Base-by-base conservation (phyloP, 768 basidiomycete genomes). In the Dacryopinax spathularia region DNA sequence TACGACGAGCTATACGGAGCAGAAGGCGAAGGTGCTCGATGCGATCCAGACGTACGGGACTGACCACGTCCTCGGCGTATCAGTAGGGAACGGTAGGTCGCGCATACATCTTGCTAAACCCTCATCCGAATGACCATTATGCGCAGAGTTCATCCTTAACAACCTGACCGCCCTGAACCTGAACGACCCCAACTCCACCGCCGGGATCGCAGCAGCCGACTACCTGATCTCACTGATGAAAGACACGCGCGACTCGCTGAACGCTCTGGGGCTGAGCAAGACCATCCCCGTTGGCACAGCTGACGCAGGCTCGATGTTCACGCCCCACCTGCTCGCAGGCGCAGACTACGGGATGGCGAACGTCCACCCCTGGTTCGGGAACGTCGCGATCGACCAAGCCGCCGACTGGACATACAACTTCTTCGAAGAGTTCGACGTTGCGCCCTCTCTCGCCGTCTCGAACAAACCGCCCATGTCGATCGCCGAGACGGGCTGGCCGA, bases 401-500 rank as follows among this genome's bases (percentile, higher is more conserved):
- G 89, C 93, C 0, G 80, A 68, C 5, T 99, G 95, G 95, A 93
- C 91, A 0, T 77, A 76, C 18, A 68, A 80, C 0, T 98, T 90
- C 78, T 96, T 93, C 78, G 69, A 85, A 65, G 70, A 78, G 10
- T 80, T 74, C n/a, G 80, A 94, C 70, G 80, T 90, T 4, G 73
- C 68, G 6, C 70, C 75, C n/a, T 87, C 91, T 0, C 66, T 74
- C 9, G 61, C 66, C 0, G 77, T 88, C 22, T n/a, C 82, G 3
- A 95, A 93, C 72, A 78, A 82, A 2, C 91, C 93, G 0, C 71
- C 78, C 44, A 85, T 91, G 81, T 94, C 83, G 75, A 96, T 98
- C 65, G 96, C 95, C 0, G 96, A 99, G 78, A 96, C 93, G 15
- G 89, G 89, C 61, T 88, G 86, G 86, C 86, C 90, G 33, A 81